Evolutionary conservation across 2,329 filamentous ascomycete genomes (phyloP).

Genomic region (Colletotrichum sp.): DNA sequence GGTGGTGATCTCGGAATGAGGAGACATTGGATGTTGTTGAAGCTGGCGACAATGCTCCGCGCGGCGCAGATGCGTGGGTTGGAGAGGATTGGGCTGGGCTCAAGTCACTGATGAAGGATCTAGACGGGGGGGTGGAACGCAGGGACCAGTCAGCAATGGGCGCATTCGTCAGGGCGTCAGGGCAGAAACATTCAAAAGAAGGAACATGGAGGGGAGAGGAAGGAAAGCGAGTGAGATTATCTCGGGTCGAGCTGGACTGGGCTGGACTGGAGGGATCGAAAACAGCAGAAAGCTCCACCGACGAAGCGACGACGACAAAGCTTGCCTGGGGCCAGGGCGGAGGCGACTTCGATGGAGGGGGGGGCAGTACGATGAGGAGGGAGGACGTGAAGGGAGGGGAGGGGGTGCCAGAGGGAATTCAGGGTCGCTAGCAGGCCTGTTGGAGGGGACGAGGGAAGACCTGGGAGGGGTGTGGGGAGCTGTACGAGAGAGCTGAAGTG

Average conservation of each 20-base stretch:
- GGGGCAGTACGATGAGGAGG: neutral
- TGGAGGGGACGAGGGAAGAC: neutral
- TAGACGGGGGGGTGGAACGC: constrained; percentile 23
- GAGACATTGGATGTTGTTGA: constrained; percentile 51
- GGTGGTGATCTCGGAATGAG: constrained; percentile 61
- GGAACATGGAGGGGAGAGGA: constrained; percentile 6
- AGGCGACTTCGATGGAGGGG: neutral
- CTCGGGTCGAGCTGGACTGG: constrained; percentile 1
- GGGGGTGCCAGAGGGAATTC: neutral
- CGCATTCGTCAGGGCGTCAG: neutral
- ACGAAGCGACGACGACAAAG: constrained; percentile 20
- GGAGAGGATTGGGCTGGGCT: constrained; percentile 42
- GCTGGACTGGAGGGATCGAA: constrained; percentile 17
- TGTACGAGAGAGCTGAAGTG: neutral
- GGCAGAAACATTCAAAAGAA: constrained; percentile 20
- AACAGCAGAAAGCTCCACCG: constrained; percentile 14
- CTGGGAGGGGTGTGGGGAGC: neutral
- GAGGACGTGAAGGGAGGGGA: neutral
- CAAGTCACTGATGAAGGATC: constrained; percentile 34
- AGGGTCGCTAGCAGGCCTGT: neutral
- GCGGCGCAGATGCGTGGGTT: constrained; percentile 48
- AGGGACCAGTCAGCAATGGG: constrained; percentile 19
- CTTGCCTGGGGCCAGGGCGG: constrained; percentile 13
- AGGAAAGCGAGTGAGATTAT: neutral
- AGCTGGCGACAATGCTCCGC: constrained; percentile 46